These are phyloP conservation scores for Umbilicus rupestris DNA, from an alignment of 164 flowering plant species.

Conservation along the genomic window DNA sequence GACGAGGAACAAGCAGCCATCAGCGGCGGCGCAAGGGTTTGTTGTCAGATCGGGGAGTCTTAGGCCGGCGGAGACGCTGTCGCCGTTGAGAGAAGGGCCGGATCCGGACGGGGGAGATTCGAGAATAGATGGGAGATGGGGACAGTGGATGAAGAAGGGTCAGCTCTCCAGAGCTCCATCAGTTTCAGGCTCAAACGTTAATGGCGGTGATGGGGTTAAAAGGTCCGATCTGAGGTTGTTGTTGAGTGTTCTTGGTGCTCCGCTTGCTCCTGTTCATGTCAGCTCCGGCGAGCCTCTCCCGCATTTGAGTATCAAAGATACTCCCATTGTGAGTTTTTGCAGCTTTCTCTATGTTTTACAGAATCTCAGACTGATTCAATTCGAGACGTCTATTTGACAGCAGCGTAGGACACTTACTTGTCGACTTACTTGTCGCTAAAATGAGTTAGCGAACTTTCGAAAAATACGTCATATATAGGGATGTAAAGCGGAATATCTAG, in stretches of 20 bases:
- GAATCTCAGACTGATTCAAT: too few relatives aligned
- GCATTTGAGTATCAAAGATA: conserved; percentile 54
- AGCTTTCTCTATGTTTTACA: background rate
- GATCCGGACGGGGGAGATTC: conserved; percentile 48
- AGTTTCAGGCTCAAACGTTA: too few relatives aligned
- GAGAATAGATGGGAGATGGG: conserved; percentile 57
- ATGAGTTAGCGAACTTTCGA: background rate
- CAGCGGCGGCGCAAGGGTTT: conserved; percentile 35
- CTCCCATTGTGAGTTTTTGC: conserved; percentile 50
- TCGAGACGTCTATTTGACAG: too few relatives aligned
- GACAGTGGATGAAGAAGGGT: conserved; percentile 78
- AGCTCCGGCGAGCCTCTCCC: conserved; percentile 42
- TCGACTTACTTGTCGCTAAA: too few relatives aligned
- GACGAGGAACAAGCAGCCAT: conserved; percentile 18
- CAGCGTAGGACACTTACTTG: too few relatives aligned
- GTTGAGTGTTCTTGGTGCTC: conserved; percentile 65
- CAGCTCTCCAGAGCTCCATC: conserved; percentile 59
- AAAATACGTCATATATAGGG: too few relatives aligned
- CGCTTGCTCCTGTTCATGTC: conserved; percentile 69
- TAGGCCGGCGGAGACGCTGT: conserved; percentile 62
- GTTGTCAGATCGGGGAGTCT: conserved; percentile 68
- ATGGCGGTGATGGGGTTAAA: conserved; percentile 17
- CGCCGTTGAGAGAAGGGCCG: conserved; percentile 86
- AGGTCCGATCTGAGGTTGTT: conserved; percentile 71
- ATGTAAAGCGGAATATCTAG: too few relatives aligned